Conservation (phyloP, 2,329 filamentous ascomycete species). For the Cordyceps farinosa region DNA sequence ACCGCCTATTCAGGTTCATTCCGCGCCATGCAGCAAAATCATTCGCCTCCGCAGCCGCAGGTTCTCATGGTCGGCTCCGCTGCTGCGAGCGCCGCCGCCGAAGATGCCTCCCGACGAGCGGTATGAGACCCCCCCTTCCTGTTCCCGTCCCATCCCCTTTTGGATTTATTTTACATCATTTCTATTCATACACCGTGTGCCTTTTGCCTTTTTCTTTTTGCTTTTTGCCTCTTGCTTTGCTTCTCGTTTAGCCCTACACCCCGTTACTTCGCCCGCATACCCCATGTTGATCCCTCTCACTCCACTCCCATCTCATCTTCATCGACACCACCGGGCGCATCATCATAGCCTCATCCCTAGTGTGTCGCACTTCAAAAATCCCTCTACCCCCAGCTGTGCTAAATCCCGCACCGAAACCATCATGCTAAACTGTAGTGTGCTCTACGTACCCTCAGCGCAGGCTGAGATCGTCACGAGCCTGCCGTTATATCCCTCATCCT, state of each 20-base stretch:
- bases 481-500: conserved; percentile 9
- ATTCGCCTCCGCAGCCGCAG: conserved; percentile 1
- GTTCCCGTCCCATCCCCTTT: neutral
- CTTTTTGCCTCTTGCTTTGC: neutral
- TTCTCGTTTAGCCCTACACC: neutral
- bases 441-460: neutral
- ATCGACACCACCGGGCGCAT: conserved; percentile 8
- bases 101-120: conserved; percentile 18
- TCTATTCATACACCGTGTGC: neutral
- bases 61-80: conserved; percentile 14
- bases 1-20: neutral
- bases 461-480: neutral
- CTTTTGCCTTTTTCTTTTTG: neutral
- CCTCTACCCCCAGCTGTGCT: neutral
- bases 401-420: conserved; percentile 7
- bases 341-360: neutral
- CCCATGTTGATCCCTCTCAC: neutral
- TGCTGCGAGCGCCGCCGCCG: conserved; percentile 2
- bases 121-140: conserved; percentile 9
- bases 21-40: conserved; percentile 11
- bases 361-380: neutral
- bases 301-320: neutral
- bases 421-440: neutral
- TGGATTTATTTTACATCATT: neutral
- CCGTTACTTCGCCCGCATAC: neutral